Conservation (phyloP, 805 yeast species). For the Candida argentea region DNA sequence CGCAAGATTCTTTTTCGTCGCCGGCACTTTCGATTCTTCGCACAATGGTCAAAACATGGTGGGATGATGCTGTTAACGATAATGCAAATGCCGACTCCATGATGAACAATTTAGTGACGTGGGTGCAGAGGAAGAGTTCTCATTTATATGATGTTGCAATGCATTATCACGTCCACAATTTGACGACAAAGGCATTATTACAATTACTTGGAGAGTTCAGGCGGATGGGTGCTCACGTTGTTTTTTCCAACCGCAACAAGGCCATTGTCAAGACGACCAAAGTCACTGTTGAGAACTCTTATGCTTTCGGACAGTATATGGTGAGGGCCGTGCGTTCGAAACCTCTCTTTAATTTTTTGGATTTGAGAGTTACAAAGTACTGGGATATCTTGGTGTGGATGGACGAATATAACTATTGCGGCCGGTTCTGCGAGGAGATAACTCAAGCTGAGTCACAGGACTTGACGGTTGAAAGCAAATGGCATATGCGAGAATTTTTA, state of each 20-base stretch:
- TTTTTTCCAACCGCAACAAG: constrained; percentile 73
- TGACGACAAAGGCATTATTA: constrained; percentile 70
- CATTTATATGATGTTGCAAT: constrained; percentile 66
- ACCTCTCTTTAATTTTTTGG: constrained; percentile 76
- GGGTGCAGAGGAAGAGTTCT: constrained; percentile 78
- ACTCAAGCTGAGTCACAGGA: constrained; percentile 34
- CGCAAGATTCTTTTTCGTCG: constrained; percentile 75
- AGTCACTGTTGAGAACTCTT: constrained; percentile 72
- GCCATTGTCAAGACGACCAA: constrained; percentile 67
- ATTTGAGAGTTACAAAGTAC: constrained; percentile 59
- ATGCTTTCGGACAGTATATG: constrained; percentile 82
- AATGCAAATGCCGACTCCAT: constrained; percentile 70
- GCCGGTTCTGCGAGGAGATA: constrained; percentile 43
- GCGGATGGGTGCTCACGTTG: constrained; percentile 66
- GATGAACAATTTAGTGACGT: constrained; percentile 69
- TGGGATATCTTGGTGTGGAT: constrained; percentile 96
- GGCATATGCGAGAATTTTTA: constrained; percentile 72
- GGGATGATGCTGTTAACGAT: constrained; percentile 76
- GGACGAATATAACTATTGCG: constrained; percentile 85
- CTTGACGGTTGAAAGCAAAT: constrained; percentile 44
- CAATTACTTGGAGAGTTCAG: constrained; percentile 76
- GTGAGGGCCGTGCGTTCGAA: constrained; percentile 68
- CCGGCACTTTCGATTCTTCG: constrained; percentile 65
- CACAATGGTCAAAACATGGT: constrained; percentile 75
- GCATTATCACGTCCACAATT: constrained; percentile 79